These are phyloP conservation scores for Starmerella potacharoeniae DNA, from an alignment of 805 yeast species.

Conservation along the genomic window DNA sequence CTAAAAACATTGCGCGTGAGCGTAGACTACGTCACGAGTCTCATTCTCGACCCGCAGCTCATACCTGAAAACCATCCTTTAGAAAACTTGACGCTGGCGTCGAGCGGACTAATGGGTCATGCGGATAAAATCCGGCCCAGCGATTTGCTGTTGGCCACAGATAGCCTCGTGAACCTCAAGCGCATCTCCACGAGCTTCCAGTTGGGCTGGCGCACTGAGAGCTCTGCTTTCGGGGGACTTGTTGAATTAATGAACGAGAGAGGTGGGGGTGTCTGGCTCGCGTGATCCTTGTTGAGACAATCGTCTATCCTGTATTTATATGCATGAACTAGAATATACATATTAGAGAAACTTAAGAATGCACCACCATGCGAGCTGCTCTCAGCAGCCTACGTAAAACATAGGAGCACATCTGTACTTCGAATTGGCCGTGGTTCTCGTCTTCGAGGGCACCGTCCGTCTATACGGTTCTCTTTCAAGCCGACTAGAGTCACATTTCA, in stretches of 20 bases:
- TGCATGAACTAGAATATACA: not conserved
- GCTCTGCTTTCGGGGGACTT: conserved; percentile 51
- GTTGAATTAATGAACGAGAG: conserved; percentile 61
- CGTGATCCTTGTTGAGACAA: not conserved
- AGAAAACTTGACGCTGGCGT: conserved; percentile 54
- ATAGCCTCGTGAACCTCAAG: conserved; percentile 55
- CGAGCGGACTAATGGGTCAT: conserved; percentile 77
- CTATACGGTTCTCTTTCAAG: too few species aligned
- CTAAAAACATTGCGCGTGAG: conserved; percentile 51
- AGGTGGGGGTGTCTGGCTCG: conserved; percentile 45
- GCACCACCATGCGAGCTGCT: too few species aligned
- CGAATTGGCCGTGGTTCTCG: too few species aligned
- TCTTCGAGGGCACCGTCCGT: too few species aligned
- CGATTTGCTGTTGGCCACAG: conserved; percentile 81
- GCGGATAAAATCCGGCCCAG: conserved; percentile 75
- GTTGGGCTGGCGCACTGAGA: conserved; percentile 63
- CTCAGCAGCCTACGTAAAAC: too few species aligned
- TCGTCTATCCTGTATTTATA: not conserved
- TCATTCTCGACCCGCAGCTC: conserved; percentile 31
- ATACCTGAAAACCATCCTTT: conserved; percentile 38
- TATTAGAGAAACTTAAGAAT: too few species aligned
- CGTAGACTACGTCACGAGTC: conserved; percentile 61
- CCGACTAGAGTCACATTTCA: too few species aligned
- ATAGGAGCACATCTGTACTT: too few species aligned
- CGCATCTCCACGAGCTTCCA: conserved; percentile 58